phyloP scores from a whole-genome alignment of 164 flowering plant genomes.

The Nelumbo lutea region DNA sequence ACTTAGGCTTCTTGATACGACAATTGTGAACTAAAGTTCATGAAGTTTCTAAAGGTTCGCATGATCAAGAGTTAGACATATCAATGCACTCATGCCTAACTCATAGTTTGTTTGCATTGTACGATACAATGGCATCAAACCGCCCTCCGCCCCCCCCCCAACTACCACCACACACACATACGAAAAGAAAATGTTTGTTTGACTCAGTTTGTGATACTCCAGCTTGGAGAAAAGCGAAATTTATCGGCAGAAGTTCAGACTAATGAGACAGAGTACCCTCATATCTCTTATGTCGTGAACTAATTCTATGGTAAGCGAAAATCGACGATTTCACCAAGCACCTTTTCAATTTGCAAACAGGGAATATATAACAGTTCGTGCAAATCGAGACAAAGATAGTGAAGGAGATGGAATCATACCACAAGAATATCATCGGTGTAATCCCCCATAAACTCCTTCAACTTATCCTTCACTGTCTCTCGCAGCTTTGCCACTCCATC shows the following conservation, averaged over 20 bases:
- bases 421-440: slow-evolving; percentile 91
- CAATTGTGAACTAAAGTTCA: too few species aligned
- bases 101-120: background rate
- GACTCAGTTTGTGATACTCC: background rate
- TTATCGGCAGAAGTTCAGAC: background rate
- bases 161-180: too few species aligned
- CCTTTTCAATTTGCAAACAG: too few species aligned
- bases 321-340: too few species aligned
- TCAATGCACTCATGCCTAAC: background rate
- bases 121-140: background rate
- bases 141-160: too few species aligned
- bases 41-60: background rate
- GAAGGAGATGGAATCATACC: slow-evolving; percentile 35
- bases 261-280: background rate
- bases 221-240: background rate
- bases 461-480: slow-evolving; percentile 52
- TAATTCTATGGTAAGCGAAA: background rate
- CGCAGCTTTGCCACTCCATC: slow-evolving; percentile 57
- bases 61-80: background rate
- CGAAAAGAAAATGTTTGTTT: background rate
- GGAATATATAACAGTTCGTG: too few species aligned
- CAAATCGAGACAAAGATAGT: background rate
- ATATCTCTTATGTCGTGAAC: background rate
- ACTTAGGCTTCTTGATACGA: too few species aligned
- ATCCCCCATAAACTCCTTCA: slow-evolving; percentile 90